These are phyloP conservation scores for Gigaspora rosea DNA, from an alignment of 192 early-diverging fungal species.

Conservation along the genomic window DNA sequence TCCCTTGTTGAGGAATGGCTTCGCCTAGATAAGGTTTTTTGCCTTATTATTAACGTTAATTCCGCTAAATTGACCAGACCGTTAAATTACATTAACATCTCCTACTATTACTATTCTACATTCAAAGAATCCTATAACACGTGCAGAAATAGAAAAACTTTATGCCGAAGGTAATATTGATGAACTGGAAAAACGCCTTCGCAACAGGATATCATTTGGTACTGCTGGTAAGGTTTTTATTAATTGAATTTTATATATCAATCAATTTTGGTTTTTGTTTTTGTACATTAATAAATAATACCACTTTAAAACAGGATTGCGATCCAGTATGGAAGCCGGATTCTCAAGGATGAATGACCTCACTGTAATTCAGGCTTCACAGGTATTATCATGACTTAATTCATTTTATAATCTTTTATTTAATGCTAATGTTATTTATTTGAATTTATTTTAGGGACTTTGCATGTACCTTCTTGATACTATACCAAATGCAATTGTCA, in stretches of 20 bases:
- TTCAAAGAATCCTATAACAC: conserved; percentile 60
- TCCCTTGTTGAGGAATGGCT: too few species aligned
- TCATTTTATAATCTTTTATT: not conserved
- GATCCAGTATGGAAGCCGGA: conserved; percentile 93
- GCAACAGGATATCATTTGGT: conserved; percentile 76
- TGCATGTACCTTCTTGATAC: conserved; percentile 64
- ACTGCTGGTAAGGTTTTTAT: conserved; percentile 63
- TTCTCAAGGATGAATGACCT: conserved; percentile 92
- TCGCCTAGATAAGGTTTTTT: too few species aligned
- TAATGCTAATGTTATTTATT: not conserved
- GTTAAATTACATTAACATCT: too few species aligned
- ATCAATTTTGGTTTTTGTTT: not conserved
- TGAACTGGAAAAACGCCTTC: conserved; percentile 59
- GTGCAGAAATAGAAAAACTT: conserved; percentile 58
- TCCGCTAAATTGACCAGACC: too few species aligned
- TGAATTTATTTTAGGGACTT: conserved; percentile 55
- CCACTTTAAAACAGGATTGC: conserved; percentile 56
- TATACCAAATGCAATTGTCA: conserved; percentile 57
- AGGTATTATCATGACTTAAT: conserved; percentile 48
- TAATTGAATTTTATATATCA: not conserved
- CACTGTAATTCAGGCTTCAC: conserved; percentile 91
- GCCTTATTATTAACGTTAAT: too few species aligned
- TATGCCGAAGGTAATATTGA: conserved; percentile 46
- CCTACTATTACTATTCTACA: not conserved
- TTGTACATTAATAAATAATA: not conserved